Percentiles rank a stretch among this genome's conserved stretches.
These are phyloP conservation scores for Quaeritorhiza haematococci DNA, from an alignment of 371 early-diverging fungal species.

Conservation along the genomic window DNA sequence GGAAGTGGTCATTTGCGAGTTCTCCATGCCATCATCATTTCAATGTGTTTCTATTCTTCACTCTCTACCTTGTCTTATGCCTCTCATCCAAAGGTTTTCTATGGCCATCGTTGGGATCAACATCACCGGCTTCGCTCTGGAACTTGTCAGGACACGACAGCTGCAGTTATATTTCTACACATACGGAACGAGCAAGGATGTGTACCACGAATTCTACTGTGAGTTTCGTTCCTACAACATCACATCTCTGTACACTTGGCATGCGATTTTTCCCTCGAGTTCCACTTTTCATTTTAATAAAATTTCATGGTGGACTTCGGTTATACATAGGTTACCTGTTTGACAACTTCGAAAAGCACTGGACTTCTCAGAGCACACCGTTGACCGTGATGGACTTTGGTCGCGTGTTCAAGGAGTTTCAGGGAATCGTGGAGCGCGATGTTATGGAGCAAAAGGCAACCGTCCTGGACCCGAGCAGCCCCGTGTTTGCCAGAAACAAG, in stretches of 20 bases:
- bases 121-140: constrained; percentile 64
- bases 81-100: too few relatives aligned
- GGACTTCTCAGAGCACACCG: constrained; percentile 54
- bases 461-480: constrained; percentile 7
- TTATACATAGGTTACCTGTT: constrained; percentile 55
- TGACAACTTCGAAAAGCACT: constrained; percentile 60
- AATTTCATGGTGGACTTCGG: not conserved
- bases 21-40: too few relatives aligned
- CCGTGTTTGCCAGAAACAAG: not conserved
- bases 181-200: constrained; percentile 47
- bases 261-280: not conserved
- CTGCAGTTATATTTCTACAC: constrained; percentile 61
- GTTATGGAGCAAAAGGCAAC: constrained; percentile 22
- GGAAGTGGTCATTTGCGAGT: too few relatives aligned
- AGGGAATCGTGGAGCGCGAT: constrained; percentile 37
- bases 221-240: constrained; percentile 18
- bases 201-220: constrained; percentile 70
- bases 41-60: not conserved
- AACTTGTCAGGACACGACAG: constrained; percentile 57
- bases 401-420: constrained; percentile 57
- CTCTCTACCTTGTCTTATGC: constrained; percentile 1
- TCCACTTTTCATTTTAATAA: not conserved
- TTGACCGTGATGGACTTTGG: constrained; percentile 75
- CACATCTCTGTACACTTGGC: not conserved
- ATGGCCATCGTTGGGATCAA: constrained; percentile 81